A percentile compares a stretch with the other conserved stretches of the same genome.
These are phyloP conservation scores for Cinnamomum chago DNA, from an alignment of 164 flowering plant genomes.

Conservation along the genomic window DNA sequence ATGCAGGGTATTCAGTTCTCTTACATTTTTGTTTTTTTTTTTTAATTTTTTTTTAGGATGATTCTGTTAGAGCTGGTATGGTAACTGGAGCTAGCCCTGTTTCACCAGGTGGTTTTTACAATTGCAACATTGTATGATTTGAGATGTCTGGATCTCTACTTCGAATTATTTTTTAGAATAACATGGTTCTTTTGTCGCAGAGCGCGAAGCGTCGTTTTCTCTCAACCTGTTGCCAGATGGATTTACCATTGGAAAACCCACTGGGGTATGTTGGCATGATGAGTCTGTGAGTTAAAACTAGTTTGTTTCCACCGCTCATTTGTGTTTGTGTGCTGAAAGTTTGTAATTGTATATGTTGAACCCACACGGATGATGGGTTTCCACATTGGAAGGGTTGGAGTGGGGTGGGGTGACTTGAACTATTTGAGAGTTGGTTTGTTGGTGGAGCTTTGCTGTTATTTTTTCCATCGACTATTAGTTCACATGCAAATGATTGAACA, in stretches of 20 bases:
- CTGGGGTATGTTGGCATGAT: slow-evolving; percentile 54
- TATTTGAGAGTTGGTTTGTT: too few relatives aligned
- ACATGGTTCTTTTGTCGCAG: slow-evolving; percentile 22
- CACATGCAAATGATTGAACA: too few relatives aligned
- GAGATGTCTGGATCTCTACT: background rate
- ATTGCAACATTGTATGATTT: background rate
- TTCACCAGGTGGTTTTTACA: slow-evolving; percentile 19
- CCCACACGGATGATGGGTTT: too few relatives aligned
- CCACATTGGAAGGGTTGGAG: too few relatives aligned
- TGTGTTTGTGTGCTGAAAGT: too few relatives aligned
- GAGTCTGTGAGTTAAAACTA: background rate
- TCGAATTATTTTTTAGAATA: background rate
- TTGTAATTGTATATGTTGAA: too few relatives aligned
- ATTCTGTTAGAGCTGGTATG: background rate
- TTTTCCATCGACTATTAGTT: too few relatives aligned
- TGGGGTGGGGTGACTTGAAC: too few relatives aligned
- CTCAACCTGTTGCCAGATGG: slow-evolving; percentile 82
- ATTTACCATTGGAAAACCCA: slow-evolving; percentile 64
- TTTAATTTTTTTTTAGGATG: slow-evolving; percentile 12
- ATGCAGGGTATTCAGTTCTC: background rate
- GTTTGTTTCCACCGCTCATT: too few relatives aligned
- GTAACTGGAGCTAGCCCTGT: slow-evolving; percentile 4
- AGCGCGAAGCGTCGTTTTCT: slow-evolving; percentile 70
- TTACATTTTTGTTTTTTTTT: background rate
- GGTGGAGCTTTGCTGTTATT: too few relatives aligned